Base-by-base conservation (phyloP, 202 grass and related monocot species). In the Digitaria exilis region DNA sequence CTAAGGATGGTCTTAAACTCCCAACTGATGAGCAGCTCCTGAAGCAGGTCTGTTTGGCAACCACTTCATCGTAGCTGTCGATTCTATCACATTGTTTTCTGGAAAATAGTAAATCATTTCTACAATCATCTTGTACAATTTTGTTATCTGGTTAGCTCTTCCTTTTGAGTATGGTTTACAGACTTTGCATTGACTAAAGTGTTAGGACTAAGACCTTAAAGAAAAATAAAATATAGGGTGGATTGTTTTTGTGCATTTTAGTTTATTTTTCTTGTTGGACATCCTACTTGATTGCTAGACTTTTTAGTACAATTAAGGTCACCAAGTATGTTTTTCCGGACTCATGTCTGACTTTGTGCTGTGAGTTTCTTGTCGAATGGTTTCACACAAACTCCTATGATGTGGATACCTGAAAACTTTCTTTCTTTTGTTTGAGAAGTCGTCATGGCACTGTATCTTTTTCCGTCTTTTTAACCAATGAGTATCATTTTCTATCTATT, bases 1-100 rank as follows among this genome's bases (percentile, higher is more conserved):
- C 95, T 18, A 97, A 97, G 78, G 95, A 97, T 86, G 95, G 94
- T 82, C 84, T 97, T 84, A 97, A 34, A 83, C 95, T 97, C 76
- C 95, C 95, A 51, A 94, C 95, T 90, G 95, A 97, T 88, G 95
- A 93, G 0, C 24, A 1, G 86, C 80, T 97, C 34, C 86, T 94
- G 55, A 6, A 5, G 22, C 95, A 91, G 95, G 95, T 97, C 79
- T 77, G 83, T 88, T 69, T 74, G 49, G 9, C 29, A 75, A 66
- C 29, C 34, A 7, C 44, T 58, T 1, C 22, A 75, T 65, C 21
- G 2, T 37, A 37, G 4, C 48, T 35, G 49, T 21, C 39, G 1
- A 42, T 42, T 42, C 39, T 42, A 7, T 6, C 7, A 42, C 39
- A 42, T 42, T 42, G 39, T 42, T 42, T 7, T 42, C 39, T 42